phyloP scores from a whole-genome alignment of 2,329 filamentous ascomycete genomes.

The Verticillium tricorpus region DNA sequence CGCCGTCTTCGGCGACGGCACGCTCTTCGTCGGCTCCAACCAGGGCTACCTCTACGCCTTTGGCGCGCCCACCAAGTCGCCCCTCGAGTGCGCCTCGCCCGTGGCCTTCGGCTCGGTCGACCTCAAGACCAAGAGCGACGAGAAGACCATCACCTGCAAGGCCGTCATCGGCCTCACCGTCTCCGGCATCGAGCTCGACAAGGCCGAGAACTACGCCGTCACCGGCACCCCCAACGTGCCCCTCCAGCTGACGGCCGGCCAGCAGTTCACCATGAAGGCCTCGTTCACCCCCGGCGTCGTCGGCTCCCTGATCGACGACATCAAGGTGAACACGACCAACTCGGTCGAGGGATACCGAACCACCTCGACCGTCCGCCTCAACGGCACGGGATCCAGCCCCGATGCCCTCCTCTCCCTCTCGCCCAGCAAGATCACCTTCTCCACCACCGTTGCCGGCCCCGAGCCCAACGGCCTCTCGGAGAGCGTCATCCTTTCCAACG shows the following conservation, averaged over 20 bases:
- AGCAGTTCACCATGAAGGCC: conserved; percentile 36
- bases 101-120: conserved; percentile 40
- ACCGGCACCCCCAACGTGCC: conserved; percentile 25
- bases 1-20: conserved; percentile 51
- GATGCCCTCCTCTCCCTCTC: conserved; percentile 40
- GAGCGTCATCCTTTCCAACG: conserved; percentile 42
- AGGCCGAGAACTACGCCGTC: conserved; percentile 30
- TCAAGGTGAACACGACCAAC: conserved; percentile 44
- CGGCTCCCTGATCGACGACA: conserved; percentile 40
- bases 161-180: conserved; percentile 39
- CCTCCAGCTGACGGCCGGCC: conserved; percentile 24
- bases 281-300: conserved; percentile 40
- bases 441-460: conserved; percentile 39
- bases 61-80: conserved; percentile 47
- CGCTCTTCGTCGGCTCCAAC: conserved; percentile 46
- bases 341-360: conserved; percentile 37
- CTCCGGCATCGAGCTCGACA: conserved; percentile 27
- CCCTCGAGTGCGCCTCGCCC: conserved; percentile 42
- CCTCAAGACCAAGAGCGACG: conserved; percentile 26
- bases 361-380: conserved; percentile 38
- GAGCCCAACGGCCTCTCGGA: conserved; percentile 32
- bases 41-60: conserved; percentile 49
- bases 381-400: conserved; percentile 41
- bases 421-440: conserved; percentile 44
- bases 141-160: conserved; percentile 36